These are phyloP conservation scores for Linum trigynum DNA, from an alignment of 345 rosid species.

Conservation along the genomic window DNA sequence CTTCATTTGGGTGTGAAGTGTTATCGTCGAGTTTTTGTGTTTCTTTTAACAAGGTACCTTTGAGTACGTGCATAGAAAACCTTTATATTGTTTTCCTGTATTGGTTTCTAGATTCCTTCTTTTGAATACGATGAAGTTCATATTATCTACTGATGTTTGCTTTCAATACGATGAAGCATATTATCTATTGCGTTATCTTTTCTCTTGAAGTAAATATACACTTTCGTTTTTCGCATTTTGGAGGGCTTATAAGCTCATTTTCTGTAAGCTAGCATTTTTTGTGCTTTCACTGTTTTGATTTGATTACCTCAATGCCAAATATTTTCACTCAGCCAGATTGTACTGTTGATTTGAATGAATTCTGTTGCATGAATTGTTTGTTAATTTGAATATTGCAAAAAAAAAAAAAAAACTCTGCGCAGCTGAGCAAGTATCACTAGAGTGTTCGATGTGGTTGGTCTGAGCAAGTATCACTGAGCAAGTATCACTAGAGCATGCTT, in stretches of 20 bases:
- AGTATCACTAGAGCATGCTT: neutral
- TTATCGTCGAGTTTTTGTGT: no score
- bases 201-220: neutral
- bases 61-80: no score
- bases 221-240: neutral
- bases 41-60: no score
- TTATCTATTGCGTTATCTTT: neutral
- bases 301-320: no score
- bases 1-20: no score
- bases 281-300: neutral
- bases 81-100: no score
- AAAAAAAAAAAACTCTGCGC: neutral
- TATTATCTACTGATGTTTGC: no score
- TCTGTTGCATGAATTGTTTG: neutral
- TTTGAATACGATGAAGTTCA: no score
- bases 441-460: neutral
- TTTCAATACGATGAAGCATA: neutral
- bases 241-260: neutral
- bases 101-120: no score
- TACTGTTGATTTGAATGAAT: no score
- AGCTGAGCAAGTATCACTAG: neutral
- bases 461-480: neutral
- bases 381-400: neutral
- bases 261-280: neutral
- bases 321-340: no score